Evolutionary conservation across 345 rosid species (phyloP).

Genomic region (Eucalyptus sp.): DNA sequence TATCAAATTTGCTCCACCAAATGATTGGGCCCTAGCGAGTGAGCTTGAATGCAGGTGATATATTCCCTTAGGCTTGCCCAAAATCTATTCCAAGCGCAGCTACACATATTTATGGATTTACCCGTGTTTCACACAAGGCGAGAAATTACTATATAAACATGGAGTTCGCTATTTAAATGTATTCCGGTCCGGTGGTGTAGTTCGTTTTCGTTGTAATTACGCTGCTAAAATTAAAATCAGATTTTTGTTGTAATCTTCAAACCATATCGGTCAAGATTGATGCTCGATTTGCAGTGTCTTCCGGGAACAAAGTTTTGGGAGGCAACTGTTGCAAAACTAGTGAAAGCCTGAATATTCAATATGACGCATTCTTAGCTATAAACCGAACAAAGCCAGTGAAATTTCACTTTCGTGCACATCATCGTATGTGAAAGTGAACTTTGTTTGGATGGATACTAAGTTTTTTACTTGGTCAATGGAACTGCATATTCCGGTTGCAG

Average conservation of each 20-base stretch:
- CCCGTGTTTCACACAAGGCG: fast-evolving
- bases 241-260: background rate
- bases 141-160: background rate
- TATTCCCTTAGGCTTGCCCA: background rate
- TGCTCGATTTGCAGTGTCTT: background rate
- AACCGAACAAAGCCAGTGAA: background rate
- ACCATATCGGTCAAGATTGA: background rate
- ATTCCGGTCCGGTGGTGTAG: background rate
- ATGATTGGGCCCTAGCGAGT: background rate
- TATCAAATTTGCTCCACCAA: background rate
- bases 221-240: background rate
- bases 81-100: background rate
- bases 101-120: background rate
- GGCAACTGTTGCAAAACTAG: background rate
- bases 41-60: background rate
- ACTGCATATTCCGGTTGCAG: no score
- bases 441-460: background rate
- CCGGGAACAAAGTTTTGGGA: background rate
- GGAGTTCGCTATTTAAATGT: background rate
- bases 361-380: background rate
- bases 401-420: background rate
- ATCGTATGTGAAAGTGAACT: background rate
- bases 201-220: background rate
- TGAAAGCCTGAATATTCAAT: background rate
- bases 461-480: no score